These are phyloP conservation scores for Setaria italica DNA, from an alignment of 202 grass and related monocot species.

Conservation along the genomic window DNA sequence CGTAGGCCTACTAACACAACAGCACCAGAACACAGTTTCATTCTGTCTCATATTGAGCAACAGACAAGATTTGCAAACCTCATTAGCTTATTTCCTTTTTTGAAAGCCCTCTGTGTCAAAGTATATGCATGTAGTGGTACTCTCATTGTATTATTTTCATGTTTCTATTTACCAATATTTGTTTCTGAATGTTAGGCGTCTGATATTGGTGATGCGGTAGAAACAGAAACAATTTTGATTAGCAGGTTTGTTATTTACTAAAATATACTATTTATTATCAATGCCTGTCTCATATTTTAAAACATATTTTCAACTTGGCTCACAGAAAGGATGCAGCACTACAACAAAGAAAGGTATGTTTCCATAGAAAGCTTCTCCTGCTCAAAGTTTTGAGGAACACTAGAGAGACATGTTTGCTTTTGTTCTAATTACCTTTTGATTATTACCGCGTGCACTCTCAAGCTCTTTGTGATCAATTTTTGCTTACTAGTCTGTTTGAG, in stretches of 20 bases:
- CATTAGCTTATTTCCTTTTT: conserved; percentile 25
- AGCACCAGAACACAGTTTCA: conserved; percentile 3
- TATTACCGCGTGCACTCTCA: background rate
- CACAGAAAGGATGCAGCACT: conserved; percentile 75
- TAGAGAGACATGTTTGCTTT: conserved; percentile 30
- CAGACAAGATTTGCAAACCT: background rate
- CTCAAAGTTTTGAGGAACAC: conserved; percentile 36
- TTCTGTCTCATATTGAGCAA: conserved; percentile 11
- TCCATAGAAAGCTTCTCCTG: conserved; percentile 42
- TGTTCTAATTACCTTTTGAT: conserved; percentile 35
- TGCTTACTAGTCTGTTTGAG: conserved; percentile 29
- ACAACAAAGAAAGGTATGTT: conserved; percentile 73
- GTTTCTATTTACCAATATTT: conserved; percentile 20
- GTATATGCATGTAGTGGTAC: background rate
- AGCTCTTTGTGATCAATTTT: conserved; percentile 26
- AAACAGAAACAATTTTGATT: conserved; percentile 55
- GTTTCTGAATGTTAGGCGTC: conserved; percentile 48
- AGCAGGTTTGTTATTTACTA: conserved; percentile 55
- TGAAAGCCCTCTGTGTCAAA: conserved; percentile 23
- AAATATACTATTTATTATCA: conserved; percentile 31
- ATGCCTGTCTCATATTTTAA: conserved; percentile 31
- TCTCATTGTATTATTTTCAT: conserved; percentile 30
- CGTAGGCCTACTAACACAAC: background rate
- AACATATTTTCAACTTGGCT: conserved; percentile 50
- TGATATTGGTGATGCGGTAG: conserved; percentile 57